phyloP scores from a whole-genome alignment of 805 yeast genomes.

The Ogataea neopini region DNA sequence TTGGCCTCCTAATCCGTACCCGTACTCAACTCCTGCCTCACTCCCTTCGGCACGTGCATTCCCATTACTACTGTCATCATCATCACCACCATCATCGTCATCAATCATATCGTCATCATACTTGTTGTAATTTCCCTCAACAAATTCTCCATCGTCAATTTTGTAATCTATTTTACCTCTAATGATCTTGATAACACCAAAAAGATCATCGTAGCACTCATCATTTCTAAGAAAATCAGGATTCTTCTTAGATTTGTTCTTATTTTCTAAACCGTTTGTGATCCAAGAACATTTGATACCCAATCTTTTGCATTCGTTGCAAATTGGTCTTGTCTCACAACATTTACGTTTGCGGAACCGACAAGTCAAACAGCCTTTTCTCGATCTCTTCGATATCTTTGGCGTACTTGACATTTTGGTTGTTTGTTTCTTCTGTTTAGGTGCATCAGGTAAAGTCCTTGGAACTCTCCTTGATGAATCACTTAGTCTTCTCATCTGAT shows the following conservation, averaged over 20 bases:
- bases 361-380: conserved; percentile 40
- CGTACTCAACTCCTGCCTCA: background rate
- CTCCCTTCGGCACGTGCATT: background rate
- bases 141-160: conserved; percentile 24
- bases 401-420: background rate
- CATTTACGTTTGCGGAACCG: conserved; percentile 45
- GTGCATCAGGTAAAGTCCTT: conserved; percentile 18
- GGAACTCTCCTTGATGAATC: conserved; percentile 11
- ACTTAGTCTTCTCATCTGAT: background rate
- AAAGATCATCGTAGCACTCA: conserved; percentile 26
- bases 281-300: conserved; percentile 29
- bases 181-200: conserved; percentile 28
- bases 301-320: conserved; percentile 31
- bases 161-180: conserved; percentile 29
- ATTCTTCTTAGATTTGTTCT: conserved; percentile 26
- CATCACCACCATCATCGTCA: conserved; percentile 9
- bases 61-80: background rate
- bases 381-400: conserved; percentile 26
- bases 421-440: conserved; percentile 6
- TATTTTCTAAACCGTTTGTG: conserved; percentile 25
- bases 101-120: conserved; percentile 2
- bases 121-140: conserved; percentile 16
- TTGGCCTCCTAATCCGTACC: background rate
- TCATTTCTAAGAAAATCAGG: conserved; percentile 25
- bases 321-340: conserved; percentile 42